Conservation (phyloP, 179 eudicot genomes). For the Kewa caespitosa region DNA sequence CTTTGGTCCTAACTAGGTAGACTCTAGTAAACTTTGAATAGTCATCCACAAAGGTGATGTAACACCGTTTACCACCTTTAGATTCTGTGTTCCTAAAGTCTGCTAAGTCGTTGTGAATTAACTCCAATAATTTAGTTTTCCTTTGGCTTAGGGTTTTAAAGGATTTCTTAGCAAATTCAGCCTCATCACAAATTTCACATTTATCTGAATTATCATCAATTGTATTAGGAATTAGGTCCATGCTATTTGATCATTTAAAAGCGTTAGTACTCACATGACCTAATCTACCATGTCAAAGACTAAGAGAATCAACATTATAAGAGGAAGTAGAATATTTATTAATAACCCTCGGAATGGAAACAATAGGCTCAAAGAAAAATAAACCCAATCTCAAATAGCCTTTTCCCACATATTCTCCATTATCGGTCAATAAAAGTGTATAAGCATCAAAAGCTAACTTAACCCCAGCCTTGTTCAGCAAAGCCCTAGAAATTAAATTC, state of each 20-base stretch:
- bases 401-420: background rate
- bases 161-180: too few relatives aligned
- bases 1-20: background rate
- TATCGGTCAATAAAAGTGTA: background rate
- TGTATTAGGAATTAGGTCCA: too few relatives aligned
- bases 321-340: background rate
- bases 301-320: background rate
- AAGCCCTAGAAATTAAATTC: background rate
- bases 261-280: background rate
- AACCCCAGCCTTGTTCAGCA: slow-evolving; percentile 1
- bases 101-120: background rate
- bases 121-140: too few relatives aligned
- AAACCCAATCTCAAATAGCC: background rate
- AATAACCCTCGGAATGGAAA: too few relatives aligned
- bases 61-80: background rate
- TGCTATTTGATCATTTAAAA: too few relatives aligned
- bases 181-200: background rate
- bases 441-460: background rate
- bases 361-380: background rate
- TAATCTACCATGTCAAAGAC: background rate
- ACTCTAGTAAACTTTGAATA: too few relatives aligned
- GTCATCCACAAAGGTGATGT: background rate
- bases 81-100: background rate
- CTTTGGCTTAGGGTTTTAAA: too few relatives aligned
- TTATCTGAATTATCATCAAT: background rate